Evolutionary conservation across 2,329 filamentous ascomycete genomes (phyloP).

Genomic region (Lasiodiplodia sp.): DNA sequence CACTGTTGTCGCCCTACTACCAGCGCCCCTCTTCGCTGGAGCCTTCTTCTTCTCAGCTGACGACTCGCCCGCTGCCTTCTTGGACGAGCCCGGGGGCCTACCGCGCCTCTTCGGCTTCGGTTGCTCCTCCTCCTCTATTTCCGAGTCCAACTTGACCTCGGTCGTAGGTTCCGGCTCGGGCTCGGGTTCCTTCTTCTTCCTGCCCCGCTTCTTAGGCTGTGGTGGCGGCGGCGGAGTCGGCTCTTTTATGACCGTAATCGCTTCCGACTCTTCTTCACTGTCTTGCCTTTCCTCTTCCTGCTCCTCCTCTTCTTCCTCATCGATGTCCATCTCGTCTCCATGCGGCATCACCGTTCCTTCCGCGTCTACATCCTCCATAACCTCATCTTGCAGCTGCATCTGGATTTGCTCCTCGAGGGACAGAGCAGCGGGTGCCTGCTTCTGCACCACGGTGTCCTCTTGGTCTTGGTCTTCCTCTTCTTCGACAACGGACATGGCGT

Average conservation of each 20-base stretch:
- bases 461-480: constrained; percentile 33
- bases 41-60: background rate
- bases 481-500: constrained; percentile 13
- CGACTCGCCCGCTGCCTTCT: background rate
- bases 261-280: constrained; percentile 30
- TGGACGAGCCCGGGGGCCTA: background rate
- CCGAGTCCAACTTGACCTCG: background rate
- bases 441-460: constrained; percentile 28
- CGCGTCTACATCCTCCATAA: constrained; percentile 39
- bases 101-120: constrained; percentile 18
- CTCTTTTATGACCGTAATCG: background rate
- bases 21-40: background rate
- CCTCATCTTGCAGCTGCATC: constrained; percentile 28
- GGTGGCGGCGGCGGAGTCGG: constrained; percentile 14
- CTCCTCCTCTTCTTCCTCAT: constrained; percentile 35
- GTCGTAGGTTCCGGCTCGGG: background rate
- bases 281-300: constrained; percentile 35
- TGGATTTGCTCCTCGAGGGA: constrained; percentile 30
- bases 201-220: constrained; percentile 5
- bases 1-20: background rate
- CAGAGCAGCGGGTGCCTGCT: background rate
- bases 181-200: constrained; percentile 16
- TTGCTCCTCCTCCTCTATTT: background rate
- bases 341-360: constrained; percentile 40
- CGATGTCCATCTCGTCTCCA: constrained; percentile 24